A percentile compares a stretch with the other conserved stretches of the same genome.
These are phyloP conservation scores for Priceomyces medius DNA, from an alignment of 805 yeast genomes.

Conservation along the genomic window DNA sequence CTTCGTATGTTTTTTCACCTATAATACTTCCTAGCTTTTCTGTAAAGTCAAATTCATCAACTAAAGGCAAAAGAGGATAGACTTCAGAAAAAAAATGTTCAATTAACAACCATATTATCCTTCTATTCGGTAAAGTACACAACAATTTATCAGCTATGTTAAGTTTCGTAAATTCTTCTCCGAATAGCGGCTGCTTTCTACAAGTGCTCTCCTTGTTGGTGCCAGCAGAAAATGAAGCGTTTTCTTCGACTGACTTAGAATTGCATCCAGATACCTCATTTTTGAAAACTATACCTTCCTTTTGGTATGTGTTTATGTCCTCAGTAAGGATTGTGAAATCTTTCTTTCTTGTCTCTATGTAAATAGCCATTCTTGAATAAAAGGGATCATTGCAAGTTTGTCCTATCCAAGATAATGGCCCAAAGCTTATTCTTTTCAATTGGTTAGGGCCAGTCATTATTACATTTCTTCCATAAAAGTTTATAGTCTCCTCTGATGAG, in stretches of 20 bases:
- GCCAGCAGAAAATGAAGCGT: conserved; percentile 28
- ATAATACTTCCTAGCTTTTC: conserved; percentile 17
- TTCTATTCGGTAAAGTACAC: conserved; percentile 8
- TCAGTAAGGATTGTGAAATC: neutral
- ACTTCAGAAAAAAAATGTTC: conserved; percentile 26
- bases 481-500: conserved; percentile 14
- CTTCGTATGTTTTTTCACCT: conserved; percentile 21
- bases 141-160: conserved; percentile 1
- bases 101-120: conserved; percentile 24
- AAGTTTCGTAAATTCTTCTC: conserved; percentile 2
- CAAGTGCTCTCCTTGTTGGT: conserved; percentile 24
- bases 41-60: conserved; percentile 30
- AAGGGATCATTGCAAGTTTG: conserved; percentile 26
- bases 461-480: conserved; percentile 20
- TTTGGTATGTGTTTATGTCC: neutral
- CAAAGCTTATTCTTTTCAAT: conserved; percentile 25
- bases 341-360: neutral
- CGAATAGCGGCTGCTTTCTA: conserved; percentile 26
- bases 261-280: conserved; percentile 8
- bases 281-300: neutral
- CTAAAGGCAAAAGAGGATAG: conserved; percentile 26
- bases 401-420: conserved; percentile 33
- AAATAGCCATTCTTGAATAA: neutral
- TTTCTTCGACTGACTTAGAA: conserved; percentile 20
- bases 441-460: conserved; percentile 23